Base-by-base conservation (phyloP, 495 filamentous ascomycete genomes). In the Rhizodiscina lignyota region DNA sequence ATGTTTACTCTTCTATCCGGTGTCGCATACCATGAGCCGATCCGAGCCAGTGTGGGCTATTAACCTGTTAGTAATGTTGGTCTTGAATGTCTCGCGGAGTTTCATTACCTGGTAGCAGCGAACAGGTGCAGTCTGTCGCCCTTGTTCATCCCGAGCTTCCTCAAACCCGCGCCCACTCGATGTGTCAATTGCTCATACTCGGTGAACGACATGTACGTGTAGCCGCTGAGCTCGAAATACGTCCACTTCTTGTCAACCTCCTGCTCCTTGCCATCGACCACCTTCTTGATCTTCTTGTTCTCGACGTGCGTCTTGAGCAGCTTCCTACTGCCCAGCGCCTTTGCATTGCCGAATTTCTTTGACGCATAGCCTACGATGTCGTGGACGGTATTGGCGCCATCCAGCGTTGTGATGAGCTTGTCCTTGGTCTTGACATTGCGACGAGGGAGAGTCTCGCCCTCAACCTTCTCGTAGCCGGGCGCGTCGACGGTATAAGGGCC, bases 241-340 rank as follows among this genome's bases (percentile, higher is more conserved):
- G 74, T 79, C 89, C 89, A 97, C 41, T 82, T 68, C 75, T 97
- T 97, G 52, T 93, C 80, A 17, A 93, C 76, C 62, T 94, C 77
- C 47, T 68, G 56, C 59, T 94, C 82, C 46, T 79, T 70, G 28
- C 89, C 89, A 55, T 97, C 84, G 13, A 96, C 67, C 39, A 86
- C 66, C 68, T 92, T 97, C 77, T 92, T 94, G 50, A 97, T 61
- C 70, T 89, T 94, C 68, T 93, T 96, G 44, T 74, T 81, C 62
- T 97, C 89, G 36, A 77, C 64, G 54, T 97, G 89, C 4, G 74
- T 80, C 52, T 80, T 74, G 55, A 97, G 62, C 36, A 94, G 63
- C 51, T 72, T 73, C 38, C 89, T 76, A 34, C 67, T 75, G 40
- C 79, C 89, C 44, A 94, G 61, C 39, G 78, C 78, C 60, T 87